Conservation (phyloP, 441 rosid genomes). For the Syzygium malaccense region DNA sequence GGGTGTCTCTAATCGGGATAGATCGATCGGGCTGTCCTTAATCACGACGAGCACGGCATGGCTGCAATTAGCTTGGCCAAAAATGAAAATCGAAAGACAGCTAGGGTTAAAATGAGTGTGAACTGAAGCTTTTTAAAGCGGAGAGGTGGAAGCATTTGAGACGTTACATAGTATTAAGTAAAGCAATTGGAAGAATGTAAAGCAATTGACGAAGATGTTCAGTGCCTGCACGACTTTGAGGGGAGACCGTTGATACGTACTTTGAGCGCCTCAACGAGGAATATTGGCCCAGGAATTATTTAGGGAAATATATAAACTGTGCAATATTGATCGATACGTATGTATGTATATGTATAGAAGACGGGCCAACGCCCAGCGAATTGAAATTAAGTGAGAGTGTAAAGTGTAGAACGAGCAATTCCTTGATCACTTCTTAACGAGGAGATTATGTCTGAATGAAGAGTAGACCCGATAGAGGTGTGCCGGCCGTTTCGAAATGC, state of each 20-base stretch:
- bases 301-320: neutral
- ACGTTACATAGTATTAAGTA: neutral
- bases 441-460: neutral
- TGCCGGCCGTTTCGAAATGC: neutral
- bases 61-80: neutral
- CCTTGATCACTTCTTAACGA: neutral
- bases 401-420: neutral
- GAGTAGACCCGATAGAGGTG: neutral
- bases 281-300: neutral
- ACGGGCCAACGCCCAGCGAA: neutral
- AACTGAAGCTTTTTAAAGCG: neutral
- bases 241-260: neutral
- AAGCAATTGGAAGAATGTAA: neutral
- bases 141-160: neutral
- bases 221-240: too few species aligned
- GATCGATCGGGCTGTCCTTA: too few species aligned
- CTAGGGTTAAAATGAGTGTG: neutral
- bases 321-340: too few species aligned
- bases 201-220: neutral
- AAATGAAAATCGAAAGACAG: neutral
- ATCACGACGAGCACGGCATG: neutral
- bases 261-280: neutral
- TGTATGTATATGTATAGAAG: too few species aligned
- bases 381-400: neutral
- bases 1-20: neutral